A percentile compares a stretch with the other conserved stretches of the same genome.
Evolutionary conservation across 2,329 filamentous ascomycete species (phyloP).

Genomic region (Domatiomyces globalis): DNA sequence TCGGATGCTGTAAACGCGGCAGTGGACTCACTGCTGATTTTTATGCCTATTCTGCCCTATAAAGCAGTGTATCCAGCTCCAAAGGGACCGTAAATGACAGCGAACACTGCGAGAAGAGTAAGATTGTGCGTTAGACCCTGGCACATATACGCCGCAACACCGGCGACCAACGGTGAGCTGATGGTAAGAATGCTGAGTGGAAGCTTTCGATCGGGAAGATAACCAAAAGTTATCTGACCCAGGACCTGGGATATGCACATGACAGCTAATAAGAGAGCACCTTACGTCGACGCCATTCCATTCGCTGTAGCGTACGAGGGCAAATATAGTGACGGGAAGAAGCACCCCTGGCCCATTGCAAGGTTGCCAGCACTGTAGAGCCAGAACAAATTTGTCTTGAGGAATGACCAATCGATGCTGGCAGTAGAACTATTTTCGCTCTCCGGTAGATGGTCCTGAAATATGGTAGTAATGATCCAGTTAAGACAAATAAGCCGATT

Average conservation of each 20-base stretch:
- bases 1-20: constrained; percentile 11
- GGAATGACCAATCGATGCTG: constrained; percentile 23
- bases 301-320: constrained; percentile 23
- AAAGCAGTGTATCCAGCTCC: constrained; percentile 30
- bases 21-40: constrained; percentile 6
- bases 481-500: constrained; percentile 24
- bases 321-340: constrained; percentile 27
- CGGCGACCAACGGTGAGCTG: constrained; percentile 28
- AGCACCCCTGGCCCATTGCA: constrained; percentile 24
- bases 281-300: constrained; percentile 6
- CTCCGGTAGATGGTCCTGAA: constrained; percentile 21
- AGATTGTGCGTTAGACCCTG: constrained; percentile 36
- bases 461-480: constrained; percentile 27
- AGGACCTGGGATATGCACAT: constrained; percentile 14
- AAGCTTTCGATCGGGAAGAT: constrained; percentile 28
- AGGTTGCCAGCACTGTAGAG: constrained; percentile 35
- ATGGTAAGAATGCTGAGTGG: constrained; percentile 29
- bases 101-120: constrained; percentile 28
- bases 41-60: constrained; percentile 29
- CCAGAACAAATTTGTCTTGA: constrained; percentile 26
- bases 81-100: constrained; percentile 32
- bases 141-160: constrained; percentile 29
- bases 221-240: constrained; percentile 18
- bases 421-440: neutral
- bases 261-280: constrained; percentile 11